These are phyloP conservation scores for Triticum urartu DNA, from an alignment of 176 grass and related monocot genomes.

Conservation along the genomic window DNA sequence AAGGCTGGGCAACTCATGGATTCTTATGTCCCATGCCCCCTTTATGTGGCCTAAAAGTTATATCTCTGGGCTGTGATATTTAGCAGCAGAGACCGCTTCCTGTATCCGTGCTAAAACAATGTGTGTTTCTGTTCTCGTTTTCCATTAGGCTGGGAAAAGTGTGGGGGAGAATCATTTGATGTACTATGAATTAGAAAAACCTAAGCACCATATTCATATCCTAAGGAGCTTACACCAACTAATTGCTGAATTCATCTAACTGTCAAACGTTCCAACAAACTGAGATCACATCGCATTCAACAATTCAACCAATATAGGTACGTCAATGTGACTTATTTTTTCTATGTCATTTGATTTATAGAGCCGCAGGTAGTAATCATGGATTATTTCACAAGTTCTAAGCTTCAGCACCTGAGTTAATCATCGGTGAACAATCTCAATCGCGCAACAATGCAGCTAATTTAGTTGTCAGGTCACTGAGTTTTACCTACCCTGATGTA, in stretches of 20 bases:
- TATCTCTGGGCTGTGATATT: not conserved
- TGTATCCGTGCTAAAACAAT: not conserved
- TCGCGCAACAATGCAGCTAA: slow-evolving; percentile 2
- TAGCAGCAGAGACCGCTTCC: not conserved
- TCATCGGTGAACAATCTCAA: slow-evolving; percentile 1
- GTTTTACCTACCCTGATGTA: slow-evolving; percentile 55
- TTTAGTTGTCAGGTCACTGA: slow-evolving; percentile 15
- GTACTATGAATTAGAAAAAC: not conserved
- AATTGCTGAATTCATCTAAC: not conserved
- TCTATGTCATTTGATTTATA: not conserved
- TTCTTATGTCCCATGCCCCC: not conserved
- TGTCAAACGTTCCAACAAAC: not conserved
- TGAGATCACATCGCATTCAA: not conserved
- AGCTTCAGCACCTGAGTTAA: not conserved
- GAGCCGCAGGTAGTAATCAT: not conserved
- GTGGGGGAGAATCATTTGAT: not conserved
- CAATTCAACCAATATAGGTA: not conserved
- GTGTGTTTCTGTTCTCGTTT: not conserved
- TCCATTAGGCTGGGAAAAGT: not conserved
- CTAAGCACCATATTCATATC: not conserved
- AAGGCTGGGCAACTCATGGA: not conserved
- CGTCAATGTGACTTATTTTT: not conserved
- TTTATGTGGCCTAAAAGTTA: not conserved
- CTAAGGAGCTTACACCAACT: not conserved
- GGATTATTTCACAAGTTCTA: not conserved